Conservation (phyloP, 106 monocot genomes). For the Dioscorea zingiberensis region DNA sequence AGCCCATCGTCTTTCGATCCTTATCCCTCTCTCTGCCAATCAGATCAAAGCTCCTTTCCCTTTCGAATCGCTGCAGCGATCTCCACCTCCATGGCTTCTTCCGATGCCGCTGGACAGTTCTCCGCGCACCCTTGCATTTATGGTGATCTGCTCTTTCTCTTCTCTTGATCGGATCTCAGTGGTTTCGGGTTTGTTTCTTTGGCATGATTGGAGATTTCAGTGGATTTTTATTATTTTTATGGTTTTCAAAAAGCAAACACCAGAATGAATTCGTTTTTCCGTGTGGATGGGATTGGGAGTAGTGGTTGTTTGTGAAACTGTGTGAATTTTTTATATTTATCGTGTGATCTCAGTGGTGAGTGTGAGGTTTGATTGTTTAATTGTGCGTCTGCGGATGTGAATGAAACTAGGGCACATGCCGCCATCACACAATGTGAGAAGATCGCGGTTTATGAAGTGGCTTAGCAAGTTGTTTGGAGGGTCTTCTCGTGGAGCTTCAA, state of each 20-base stretch:
- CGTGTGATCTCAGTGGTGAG: background rate
- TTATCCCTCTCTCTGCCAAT: background rate
- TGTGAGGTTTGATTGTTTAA: background rate
- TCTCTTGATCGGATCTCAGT: background rate
- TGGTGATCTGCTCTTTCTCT: constrained; percentile 18
- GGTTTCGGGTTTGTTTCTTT: background rate
- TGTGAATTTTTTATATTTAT: background rate
- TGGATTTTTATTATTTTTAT: background rate
- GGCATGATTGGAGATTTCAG: too few relatives aligned
- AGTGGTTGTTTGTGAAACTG: background rate
- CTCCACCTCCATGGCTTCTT: constrained; percentile 27
- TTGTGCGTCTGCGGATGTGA: background rate
- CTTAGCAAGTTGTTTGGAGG: constrained; percentile 72
- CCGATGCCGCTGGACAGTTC: constrained; percentile 13
- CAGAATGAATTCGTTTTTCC: too few relatives aligned
- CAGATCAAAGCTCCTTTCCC: constrained; percentile 9
- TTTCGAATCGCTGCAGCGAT: background rate
- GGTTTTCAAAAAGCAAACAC: too few relatives aligned
- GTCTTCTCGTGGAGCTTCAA: constrained; percentile 20
- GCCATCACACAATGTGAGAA: constrained; percentile 33
- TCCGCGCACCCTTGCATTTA: constrained; percentile 27
- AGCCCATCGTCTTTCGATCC: background rate
- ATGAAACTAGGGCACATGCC: constrained; percentile 25
- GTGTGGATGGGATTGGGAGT: background rate
- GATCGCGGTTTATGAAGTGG: constrained; percentile 83